These are phyloP conservation scores for Flaveria trinervia DNA, from an alignment of 129 eudicot genomes.

Conservation along the genomic window DNA sequence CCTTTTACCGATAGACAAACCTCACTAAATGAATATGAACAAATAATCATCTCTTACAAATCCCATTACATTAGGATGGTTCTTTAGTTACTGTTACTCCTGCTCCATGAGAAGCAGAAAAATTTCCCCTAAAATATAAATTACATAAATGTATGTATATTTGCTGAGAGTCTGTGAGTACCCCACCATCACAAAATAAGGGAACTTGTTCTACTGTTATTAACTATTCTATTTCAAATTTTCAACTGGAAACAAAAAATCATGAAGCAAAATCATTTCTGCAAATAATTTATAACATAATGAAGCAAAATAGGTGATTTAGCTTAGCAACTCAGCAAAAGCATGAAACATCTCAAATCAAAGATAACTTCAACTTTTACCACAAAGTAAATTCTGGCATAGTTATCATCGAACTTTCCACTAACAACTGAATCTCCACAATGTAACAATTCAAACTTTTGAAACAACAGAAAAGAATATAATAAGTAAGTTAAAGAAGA, in stretches of 20 bases:
- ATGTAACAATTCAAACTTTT: constrained; percentile 3
- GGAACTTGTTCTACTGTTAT: not conserved
- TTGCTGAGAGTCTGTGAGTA: not conserved
- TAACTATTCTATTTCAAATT: not conserved
- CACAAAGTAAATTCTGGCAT: constrained; percentile 6
- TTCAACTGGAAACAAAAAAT: not conserved
- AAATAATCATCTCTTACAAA: not conserved
- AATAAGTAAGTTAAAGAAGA: not conserved
- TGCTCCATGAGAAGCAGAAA: constrained; percentile 8
- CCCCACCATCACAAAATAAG: not conserved
- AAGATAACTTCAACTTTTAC: constrained; percentile 9
- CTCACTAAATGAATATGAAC: not conserved
- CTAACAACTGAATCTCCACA: not conserved
- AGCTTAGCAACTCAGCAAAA: not conserved
- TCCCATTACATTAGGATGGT: not conserved
- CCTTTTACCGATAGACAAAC: not conserved
- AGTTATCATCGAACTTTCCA: constrained; percentile 16
- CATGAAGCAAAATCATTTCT: not conserved
- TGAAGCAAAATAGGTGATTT: not conserved
- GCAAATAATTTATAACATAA: constrained; percentile 10
- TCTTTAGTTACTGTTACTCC: constrained; percentile 8
- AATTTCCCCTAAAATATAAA: not conserved
- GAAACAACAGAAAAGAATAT: not conserved
- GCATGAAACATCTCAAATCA: not conserved
- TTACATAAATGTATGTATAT: not conserved